These are phyloP conservation scores for Hortaea sp. DNA, from an alignment of 2,329 filamentous ascomycete species.

Conservation along the genomic window DNA sequence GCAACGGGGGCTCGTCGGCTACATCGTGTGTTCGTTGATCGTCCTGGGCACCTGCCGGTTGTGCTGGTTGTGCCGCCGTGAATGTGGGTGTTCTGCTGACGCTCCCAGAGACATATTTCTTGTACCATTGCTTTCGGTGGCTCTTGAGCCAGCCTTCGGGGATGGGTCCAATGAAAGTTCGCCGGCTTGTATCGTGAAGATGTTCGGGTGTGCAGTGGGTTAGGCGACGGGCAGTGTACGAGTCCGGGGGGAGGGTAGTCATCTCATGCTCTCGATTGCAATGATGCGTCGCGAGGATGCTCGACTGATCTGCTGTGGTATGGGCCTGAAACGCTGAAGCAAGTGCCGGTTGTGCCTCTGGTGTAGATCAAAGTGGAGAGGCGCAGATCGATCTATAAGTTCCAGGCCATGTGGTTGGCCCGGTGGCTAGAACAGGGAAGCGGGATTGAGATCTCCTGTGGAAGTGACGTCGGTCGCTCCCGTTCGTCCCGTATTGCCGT, in stretches of 20 bases:
- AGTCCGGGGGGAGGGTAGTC: constrained; percentile 17
- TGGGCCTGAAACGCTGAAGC: too few species aligned
- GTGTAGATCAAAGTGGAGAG: too few species aligned
- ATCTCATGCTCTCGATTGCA: not conserved
- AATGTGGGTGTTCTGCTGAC: constrained; percentile 16
- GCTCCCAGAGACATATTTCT: constrained; percentile 34
- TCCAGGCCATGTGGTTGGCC: too few species aligned
- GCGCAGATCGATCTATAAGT: too few species aligned
- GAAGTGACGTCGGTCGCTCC: too few species aligned
- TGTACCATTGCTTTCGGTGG: constrained; percentile 55
- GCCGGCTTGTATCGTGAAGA: constrained; percentile 50
- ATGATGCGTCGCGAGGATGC: not conserved
- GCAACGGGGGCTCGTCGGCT: constrained; percentile 5
- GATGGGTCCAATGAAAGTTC: constrained; percentile 56
- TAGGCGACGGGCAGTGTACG: constrained; percentile 30
- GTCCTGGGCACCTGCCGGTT: not conserved
- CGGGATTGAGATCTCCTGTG: too few species aligned
- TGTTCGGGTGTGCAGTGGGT: constrained; percentile 53
- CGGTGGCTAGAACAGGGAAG: too few species aligned
- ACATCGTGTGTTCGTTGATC: not conserved
- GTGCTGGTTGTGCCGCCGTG: constrained; percentile 16
- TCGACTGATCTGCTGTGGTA: too few species aligned
- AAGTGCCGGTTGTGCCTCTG: too few species aligned
- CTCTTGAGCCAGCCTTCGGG: constrained; percentile 55
- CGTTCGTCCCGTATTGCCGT: too few species aligned